These are phyloP conservation scores for Schizonepeta tenuifolia DNA, from an alignment of 257 asterid genomes.

Conservation along the genomic window DNA sequence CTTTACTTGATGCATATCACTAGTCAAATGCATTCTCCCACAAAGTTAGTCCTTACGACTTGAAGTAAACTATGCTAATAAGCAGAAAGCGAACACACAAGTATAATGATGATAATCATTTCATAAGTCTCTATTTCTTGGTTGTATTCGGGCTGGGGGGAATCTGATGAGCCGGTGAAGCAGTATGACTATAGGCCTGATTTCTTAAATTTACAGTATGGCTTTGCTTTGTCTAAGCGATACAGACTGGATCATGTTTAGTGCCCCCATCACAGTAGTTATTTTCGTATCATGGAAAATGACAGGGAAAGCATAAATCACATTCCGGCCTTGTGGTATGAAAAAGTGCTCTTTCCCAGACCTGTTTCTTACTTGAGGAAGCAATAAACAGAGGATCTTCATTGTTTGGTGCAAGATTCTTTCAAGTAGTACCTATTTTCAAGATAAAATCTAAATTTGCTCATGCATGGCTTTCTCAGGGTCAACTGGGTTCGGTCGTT, in stretches of 20 bases:
- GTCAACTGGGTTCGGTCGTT: conserved; percentile 75
- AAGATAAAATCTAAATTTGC: conserved; percentile 31
- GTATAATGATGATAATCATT: neutral
- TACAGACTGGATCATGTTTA: conserved; percentile 11
- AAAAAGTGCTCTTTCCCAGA: conserved; percentile 20
- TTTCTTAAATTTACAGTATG: neutral
- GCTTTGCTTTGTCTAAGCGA: conserved; percentile 13
- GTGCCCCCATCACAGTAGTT: neutral
- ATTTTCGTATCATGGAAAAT: neutral
- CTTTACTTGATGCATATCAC: conserved; percentile 3
- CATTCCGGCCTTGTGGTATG: conserved; percentile 1
- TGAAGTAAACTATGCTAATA: conserved; percentile 17
- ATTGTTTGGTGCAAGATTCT: conserved; percentile 24
- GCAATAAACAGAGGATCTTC: conserved; percentile 1
- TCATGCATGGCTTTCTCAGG: conserved; percentile 51
- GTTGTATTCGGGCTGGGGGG: conserved; percentile 10
- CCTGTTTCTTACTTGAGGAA: conserved; percentile 8
- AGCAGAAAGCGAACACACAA: neutral
- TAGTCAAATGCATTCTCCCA: conserved; percentile 10
- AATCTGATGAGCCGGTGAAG: neutral
- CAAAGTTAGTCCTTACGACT: conserved; percentile 2
- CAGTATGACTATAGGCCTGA: conserved; percentile 2
- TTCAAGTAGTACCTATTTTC: conserved; percentile 18
- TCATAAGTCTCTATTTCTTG: neutral
- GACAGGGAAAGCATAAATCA: neutral